Evolutionary conservation across 2,329 filamentous ascomycete genomes (phyloP).

Genomic region (Colletotrichum neosansevieriae): DNA sequence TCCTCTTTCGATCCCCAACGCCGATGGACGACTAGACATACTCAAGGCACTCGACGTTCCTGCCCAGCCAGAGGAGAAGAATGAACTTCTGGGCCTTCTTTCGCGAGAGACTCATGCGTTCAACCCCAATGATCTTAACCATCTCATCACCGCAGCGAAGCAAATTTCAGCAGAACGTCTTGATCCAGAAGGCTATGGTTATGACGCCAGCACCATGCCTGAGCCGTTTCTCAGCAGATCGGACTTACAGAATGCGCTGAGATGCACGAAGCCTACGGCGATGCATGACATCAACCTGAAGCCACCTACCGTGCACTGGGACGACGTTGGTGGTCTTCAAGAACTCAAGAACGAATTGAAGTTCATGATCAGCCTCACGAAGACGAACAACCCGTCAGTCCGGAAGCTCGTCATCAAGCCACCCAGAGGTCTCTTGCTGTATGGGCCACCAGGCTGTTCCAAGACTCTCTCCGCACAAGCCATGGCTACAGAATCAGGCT

Average conservation of each 20-base stretch:
- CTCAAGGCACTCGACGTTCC: slow-evolving; percentile 69
- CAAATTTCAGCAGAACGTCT: slow-evolving; percentile 50
- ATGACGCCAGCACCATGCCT: slow-evolving; percentile 32
- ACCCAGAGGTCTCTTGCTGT: slow-evolving; percentile 87
- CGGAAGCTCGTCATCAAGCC: slow-evolving; percentile 62
- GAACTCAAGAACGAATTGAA: slow-evolving; percentile 75
- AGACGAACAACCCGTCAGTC: slow-evolving; percentile 48
- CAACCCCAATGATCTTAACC: slow-evolving; percentile 81
- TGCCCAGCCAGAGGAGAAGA: slow-evolving; percentile 60
- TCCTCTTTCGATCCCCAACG: slow-evolving; percentile 82
- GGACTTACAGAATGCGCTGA: slow-evolving; percentile 75
- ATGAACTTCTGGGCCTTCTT: slow-evolving; percentile 68
- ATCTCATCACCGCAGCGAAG: slow-evolving; percentile 62
- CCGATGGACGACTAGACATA: slow-evolving; percentile 78
- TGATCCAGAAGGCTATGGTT: slow-evolving; percentile 44
- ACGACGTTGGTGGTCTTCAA: slow-evolving; percentile 88
- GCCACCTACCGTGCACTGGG: slow-evolving; percentile 87
- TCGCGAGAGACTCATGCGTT: slow-evolving; percentile 88
- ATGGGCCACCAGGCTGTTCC: slow-evolving; percentile 93
- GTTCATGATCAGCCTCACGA: slow-evolving; percentile 59
- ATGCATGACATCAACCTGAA: slow-evolving; percentile 92
- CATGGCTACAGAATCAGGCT: slow-evolving; percentile 87
- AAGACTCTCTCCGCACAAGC: slow-evolving; percentile 95
- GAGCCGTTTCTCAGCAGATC: slow-evolving; percentile 50
- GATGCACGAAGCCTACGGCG: slow-evolving; percentile 80